phyloP scores from a whole-genome alignment of 2,329 filamentous ascomycete genomes.

The Pyrenochaeta sp. region DNA sequence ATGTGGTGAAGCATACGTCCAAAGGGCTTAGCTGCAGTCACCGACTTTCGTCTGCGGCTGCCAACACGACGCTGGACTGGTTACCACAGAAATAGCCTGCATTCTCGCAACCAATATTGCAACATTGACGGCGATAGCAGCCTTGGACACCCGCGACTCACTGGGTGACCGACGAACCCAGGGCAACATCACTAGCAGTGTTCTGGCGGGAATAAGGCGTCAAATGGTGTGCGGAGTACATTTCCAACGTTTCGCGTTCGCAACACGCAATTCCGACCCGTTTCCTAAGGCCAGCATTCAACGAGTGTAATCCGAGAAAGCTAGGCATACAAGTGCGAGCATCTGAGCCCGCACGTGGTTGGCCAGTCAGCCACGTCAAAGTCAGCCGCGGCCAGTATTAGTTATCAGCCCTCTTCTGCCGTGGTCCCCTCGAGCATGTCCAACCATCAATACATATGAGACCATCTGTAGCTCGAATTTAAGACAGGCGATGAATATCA shows the following conservation, averaged over 20 bases:
- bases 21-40: conserved; percentile 21
- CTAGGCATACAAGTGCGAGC: no score
- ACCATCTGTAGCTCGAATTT: no score
- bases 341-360: neutral
- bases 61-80: conserved; percentile 5
- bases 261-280: no score
- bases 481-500: no score
- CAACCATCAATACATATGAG: no score
- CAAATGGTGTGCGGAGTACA: neutral
- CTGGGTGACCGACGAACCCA: no score
- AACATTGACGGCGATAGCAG: conserved; percentile 1
- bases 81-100: conserved; percentile 15
- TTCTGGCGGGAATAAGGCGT: neutral
- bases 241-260: no score
- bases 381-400: conserved; percentile 18
- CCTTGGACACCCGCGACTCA: neutral
- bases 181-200: no score
- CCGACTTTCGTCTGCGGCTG: conserved; percentile 30
- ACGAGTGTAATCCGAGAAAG: no score
- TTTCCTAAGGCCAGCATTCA: no score
- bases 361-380: neutral
- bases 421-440: no score
- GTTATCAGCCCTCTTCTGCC: conserved; percentile 13
- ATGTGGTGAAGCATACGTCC: conserved; percentile 10
- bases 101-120: neutral